Evolutionary conservation across 1,139 yeast species (phyloP).

Genomic region (Yamadazyma siamensis): DNA sequence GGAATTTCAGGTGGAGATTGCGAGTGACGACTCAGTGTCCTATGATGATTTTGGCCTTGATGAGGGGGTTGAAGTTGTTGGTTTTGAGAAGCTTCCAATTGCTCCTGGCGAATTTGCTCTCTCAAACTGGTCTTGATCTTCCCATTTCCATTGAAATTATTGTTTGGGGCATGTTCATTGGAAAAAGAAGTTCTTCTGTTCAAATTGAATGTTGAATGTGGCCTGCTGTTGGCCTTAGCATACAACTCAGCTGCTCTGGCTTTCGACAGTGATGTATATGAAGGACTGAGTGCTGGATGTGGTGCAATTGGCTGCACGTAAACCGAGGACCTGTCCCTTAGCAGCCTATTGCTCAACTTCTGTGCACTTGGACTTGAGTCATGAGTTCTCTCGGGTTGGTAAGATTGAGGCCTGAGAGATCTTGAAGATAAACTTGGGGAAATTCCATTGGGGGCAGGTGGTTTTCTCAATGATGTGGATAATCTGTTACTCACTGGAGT

Average conservation of each 20-base stretch:
- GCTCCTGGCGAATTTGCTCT: slow-evolving; percentile 2
- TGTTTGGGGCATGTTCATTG: slow-evolving; percentile 29
- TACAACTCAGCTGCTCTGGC: slow-evolving; percentile 47
- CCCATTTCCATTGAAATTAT: slow-evolving; percentile 2
- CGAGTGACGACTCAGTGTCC: too few relatives aligned
- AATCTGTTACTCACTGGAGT: slow-evolving; percentile 20
- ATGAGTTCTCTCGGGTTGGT: slow-evolving; percentile 3
- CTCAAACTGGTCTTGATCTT: slow-evolving; percentile 12
- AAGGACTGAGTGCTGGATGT: slow-evolving; percentile 41
- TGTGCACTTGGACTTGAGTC: slow-evolving; percentile 3
- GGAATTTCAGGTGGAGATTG: too few relatives aligned
- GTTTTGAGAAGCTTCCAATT: background rate
- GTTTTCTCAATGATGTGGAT: slow-evolving; percentile 31
- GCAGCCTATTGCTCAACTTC: slow-evolving; percentile 31
- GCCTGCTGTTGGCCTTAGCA: slow-evolving; percentile 46
- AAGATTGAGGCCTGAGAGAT: slow-evolving; percentile 36
- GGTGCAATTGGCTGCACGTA: slow-evolving; percentile 43
- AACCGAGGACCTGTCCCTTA: slow-evolving; percentile 27
- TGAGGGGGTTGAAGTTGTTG: slow-evolving; percentile 8
- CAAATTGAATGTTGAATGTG: slow-evolving; percentile 35
- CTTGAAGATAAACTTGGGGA: slow-evolving; percentile 17
- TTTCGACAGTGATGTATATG: slow-evolving; percentile 42
- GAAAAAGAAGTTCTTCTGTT: slow-evolving; percentile 54
- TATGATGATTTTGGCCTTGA: slow-evolving; percentile 12
- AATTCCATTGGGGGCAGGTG: slow-evolving; percentile 13